Conservation (phyloP, 805 yeast genomes). For the Kurtzmaniella cleridarum region DNA sequence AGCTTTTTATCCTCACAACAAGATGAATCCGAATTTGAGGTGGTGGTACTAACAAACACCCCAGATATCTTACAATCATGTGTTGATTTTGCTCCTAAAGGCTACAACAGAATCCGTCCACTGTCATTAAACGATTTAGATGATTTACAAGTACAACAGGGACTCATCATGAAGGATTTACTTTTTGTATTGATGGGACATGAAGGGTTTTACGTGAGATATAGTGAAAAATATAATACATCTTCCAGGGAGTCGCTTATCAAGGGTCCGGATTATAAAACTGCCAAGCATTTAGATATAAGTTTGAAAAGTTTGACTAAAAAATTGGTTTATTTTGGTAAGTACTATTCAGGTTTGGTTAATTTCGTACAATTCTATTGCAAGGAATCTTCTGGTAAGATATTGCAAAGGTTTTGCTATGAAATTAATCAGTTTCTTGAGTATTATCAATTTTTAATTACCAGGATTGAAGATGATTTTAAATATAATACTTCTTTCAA, state of each 20-base stretch:
- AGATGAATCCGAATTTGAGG: constrained; percentile 10
- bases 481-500: constrained; percentile 46
- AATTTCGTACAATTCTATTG: constrained; percentile 60
- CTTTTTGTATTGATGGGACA: constrained; percentile 61
- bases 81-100: constrained; percentile 5
- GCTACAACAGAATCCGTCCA: constrained; percentile 25
- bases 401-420: constrained; percentile 66
- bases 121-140: constrained; percentile 42
- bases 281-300: constrained; percentile 68
- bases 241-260: constrained; percentile 33
- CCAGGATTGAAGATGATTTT: constrained; percentile 52
- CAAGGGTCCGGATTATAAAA: constrained; percentile 69
- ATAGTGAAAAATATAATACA: constrained; percentile 56
- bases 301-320: constrained; percentile 67
- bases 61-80: constrained; percentile 13
- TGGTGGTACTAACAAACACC: constrained; percentile 11
- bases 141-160: constrained; percentile 62
- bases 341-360: constrained; percentile 51
- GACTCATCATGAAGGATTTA: constrained; percentile 65
- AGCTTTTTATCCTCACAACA: constrained; percentile 9
- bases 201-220: constrained; percentile 76
- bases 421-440: constrained; percentile 36
- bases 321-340: constrained; percentile 57
- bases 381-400: constrained; percentile 55
- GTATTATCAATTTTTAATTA: constrained; percentile 22